Evolutionary conservation across 1,139 yeast genomes (phyloP), one percentile per base, ranked within the genome.

Genomic region (Sugiyamaella neomexicana): DNA sequence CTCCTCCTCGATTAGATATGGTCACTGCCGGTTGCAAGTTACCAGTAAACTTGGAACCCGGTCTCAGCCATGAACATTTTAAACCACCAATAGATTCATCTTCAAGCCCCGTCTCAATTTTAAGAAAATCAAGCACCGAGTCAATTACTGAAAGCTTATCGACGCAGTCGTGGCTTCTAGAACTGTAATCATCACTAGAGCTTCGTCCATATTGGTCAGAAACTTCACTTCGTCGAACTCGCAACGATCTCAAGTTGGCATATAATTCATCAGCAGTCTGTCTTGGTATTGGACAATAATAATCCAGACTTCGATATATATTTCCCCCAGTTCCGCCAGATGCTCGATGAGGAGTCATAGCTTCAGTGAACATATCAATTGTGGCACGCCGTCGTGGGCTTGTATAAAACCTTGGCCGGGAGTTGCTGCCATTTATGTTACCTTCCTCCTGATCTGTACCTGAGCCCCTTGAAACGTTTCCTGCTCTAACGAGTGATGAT

Each of bases 241-340:
- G 38, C n/a, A 47, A 25, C 12, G 45, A 47, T 27, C 51, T 12
- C 7, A 47, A 36, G 20, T 47, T 47, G n/a, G 45, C 51, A 29
- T 47, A 47, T 25, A 47, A 20, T 47, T 47, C 51, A 13, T 47
- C 45, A 12, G 51, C 39, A 12, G 51, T 47, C 20, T 47, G 51
- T 29, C 51, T 47, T 39, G 51, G 50, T 27, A 46, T 27, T 37
- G 50, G 51, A 29, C 51, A 47, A 23, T 47, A 47, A 29, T 47
- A 42, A 29, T 39, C 48, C n/a, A 36, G 17, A 9, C 40, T 44
- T 16, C 31, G 13, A 29, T 47, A 45, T 13, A 23, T 17, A 45
- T n/a, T 44, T 15, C 40, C 27, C 17, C n/a, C 13, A 9, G 16
- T 17, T 4, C 32, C 37, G 8, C 36, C 36, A 12, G n/a, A 20